Base-by-base conservation (phyloP, 148 eudicot species). In the Oxyria digyna region DNA sequence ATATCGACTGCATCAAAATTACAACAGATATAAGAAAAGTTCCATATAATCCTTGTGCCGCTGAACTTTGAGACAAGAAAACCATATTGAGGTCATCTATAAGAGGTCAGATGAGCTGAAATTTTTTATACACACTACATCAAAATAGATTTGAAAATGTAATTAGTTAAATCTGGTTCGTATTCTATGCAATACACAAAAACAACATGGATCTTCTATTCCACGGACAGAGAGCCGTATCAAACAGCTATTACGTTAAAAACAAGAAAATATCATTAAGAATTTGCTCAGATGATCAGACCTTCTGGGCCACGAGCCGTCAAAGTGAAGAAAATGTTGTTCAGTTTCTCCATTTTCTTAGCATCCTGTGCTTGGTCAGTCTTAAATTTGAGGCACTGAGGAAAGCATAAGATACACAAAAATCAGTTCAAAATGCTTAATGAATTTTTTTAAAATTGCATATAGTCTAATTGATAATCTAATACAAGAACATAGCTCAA, bases 241-340 rank as follows among this genome's bases (percentile, higher is more conserved):
- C 43, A 38, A 37, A 20, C 27, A 66, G 18, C 42, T 33, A 64
- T 27, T 13, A 62, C 4, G 37, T 14, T 32, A 7, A 31, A n/a
- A 32, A 1, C 8, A 10, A 66, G 27, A 35, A 18, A 66, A n/a
- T 18, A 9, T 18, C 31, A n/a, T 3, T 9, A 35, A 33, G 8
- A 37, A 40, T 41, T 66, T 1, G 42, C 21, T 63, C 38, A 41
- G 27, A 54, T n/a, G 23, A 55, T 37, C 8, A 67, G 83, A 89
- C 96, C 94, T 76, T 93, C 95, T 68, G 96, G 96, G 71, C 95
- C 95, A n/a, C 94, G 96, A 74, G 98, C 88, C 98, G 85, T 86
- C 79, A 89, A 67, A 54, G 85, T 78, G 72, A 93, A 93, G 78
- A 93, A 87, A 57, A 93, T 86, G 69, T 86, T 92, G 75, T 93